phyloP scores from a whole-genome alignment of 805 yeast genomes.

The Saccharomycopsis olivae region DNA sequence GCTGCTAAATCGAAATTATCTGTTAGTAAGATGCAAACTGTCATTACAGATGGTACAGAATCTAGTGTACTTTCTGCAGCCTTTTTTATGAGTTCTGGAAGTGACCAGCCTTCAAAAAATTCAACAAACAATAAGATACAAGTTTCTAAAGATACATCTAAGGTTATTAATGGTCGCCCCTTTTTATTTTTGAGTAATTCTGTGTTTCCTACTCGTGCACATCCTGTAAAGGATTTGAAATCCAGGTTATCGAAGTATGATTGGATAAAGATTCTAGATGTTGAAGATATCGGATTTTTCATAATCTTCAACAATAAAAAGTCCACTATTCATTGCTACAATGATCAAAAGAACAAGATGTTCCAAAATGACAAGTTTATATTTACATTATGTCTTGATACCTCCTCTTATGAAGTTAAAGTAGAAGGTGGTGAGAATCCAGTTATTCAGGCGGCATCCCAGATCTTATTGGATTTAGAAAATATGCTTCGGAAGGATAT shows the following conservation, averaged over 20 bases:
- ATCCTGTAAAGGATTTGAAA: slow-evolving; percentile 39
- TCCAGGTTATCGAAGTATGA: slow-evolving; percentile 45
- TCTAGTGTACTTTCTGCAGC: too few species aligned
- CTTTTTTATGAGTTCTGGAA: too few species aligned
- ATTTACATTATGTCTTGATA: slow-evolving; percentile 13
- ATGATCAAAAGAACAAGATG: slow-evolving; percentile 46
- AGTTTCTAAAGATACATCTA: slow-evolving; percentile 40
- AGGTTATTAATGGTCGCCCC: slow-evolving; percentile 45
- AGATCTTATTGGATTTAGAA: slow-evolving; percentile 52
- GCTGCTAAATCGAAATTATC: neutral
- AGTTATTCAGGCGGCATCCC: slow-evolving; percentile 48
- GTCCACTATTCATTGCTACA: slow-evolving; percentile 52
- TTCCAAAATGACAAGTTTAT: slow-evolving; percentile 21
- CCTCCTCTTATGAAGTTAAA: slow-evolving; percentile 5
- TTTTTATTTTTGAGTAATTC: slow-evolving; percentile 43
- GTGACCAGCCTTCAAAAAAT: too few species aligned
- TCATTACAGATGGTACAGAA: too few species aligned
- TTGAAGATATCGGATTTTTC: slow-evolving; percentile 50
- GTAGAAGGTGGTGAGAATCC: slow-evolving; percentile 18
- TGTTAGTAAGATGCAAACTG: too few species aligned
- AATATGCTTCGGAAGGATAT: slow-evolving; percentile 58
- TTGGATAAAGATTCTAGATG: slow-evolving; percentile 57
- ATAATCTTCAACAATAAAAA: slow-evolving; percentile 51
- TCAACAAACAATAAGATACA: slow-evolving; percentile 17
- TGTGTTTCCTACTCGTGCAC: slow-evolving; percentile 33